Percentiles rank a stretch among this genome's conserved stretches.
Evolutionary conservation across 2,329 filamentous ascomycete species (phyloP).

Genomic region (Neurospora sp.): DNA sequence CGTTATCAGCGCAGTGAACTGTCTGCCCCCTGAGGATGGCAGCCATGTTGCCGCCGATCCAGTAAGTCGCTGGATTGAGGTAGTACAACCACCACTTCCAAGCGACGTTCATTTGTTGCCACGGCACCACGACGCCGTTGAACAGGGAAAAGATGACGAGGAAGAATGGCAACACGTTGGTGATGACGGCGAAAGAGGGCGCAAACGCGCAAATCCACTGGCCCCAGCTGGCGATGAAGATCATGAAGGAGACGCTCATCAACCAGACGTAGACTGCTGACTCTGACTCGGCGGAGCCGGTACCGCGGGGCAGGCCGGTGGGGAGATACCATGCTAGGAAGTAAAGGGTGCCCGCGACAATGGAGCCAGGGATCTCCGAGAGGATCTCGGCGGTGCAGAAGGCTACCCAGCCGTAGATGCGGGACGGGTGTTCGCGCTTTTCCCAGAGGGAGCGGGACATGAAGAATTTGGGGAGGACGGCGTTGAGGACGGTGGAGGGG

Average conservation of each 20-base stretch:
- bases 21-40: conserved; percentile 43
- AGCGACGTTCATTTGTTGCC: conserved; percentile 53
- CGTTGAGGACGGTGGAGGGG: conserved; percentile 63
- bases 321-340: conserved; percentile 63
- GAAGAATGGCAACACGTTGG: conserved; percentile 63
- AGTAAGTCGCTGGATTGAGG: conserved; percentile 57
- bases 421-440: conserved; percentile 62
- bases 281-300: conserved; percentile 37
- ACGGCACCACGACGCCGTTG: conserved; percentile 67
- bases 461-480: conserved; percentile 64
- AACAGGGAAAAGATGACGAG: conserved; percentile 67
- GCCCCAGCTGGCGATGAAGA: conserved; percentile 67
- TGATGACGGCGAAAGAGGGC: conserved; percentile 67
- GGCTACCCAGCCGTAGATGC: conserved; percentile 69
- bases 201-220: conserved; percentile 81
- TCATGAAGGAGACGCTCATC: conserved; percentile 67
- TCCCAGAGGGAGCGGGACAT: conserved; percentile 57
- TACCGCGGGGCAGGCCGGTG: conserved; percentile 47
- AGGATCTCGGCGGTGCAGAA: conserved; percentile 57
- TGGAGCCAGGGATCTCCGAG: conserved; percentile 59
- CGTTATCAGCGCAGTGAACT: conserved; percentile 42
- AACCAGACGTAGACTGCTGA: conserved; percentile 67
- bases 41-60: conserved; percentile 51
- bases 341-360: conserved; percentile 56
- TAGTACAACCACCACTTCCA: conserved; percentile 59